These are phyloP conservation scores for Elsinoe perseae DNA, from an alignment of 2,329 filamentous ascomycete species.

Conservation along the genomic window DNA sequence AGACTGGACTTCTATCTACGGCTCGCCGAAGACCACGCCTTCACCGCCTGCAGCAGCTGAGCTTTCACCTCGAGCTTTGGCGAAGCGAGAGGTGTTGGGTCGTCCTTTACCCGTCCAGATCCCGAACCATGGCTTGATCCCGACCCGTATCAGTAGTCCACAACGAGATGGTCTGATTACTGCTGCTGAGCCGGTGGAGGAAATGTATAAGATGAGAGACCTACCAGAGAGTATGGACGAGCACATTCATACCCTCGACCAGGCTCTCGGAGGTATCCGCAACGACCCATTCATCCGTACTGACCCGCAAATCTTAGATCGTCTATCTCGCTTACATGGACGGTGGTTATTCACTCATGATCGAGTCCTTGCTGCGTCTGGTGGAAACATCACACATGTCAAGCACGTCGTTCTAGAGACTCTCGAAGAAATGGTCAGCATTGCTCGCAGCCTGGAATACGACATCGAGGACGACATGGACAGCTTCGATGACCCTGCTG, in stretches of 20 bases:
- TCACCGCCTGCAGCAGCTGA: background rate
- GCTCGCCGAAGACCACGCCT: background rate
- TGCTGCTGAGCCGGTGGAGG: background rate
- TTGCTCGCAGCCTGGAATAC: background rate
- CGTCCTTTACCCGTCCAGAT: background rate
- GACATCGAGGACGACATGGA: background rate
- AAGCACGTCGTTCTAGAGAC: background rate
- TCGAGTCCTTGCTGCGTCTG: background rate
- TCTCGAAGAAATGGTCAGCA: background rate
- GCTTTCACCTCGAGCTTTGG: background rate
- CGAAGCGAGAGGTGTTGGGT: background rate
- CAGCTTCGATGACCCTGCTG: background rate
- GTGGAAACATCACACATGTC: background rate
- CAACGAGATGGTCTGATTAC: background rate
- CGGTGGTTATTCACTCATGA: background rate
- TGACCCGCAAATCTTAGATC: background rate
- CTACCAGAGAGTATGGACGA: background rate
- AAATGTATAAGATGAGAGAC: background rate
- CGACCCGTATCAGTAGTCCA: background rate
- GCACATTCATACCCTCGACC: background rate
- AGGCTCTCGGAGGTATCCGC: background rate
- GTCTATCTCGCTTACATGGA: constrained; percentile 4
- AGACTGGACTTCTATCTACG: background rate
- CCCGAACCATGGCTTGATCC: background rate
- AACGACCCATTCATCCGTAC: background rate